Percentiles rank a stretch among this genome's conserved stretches.
These are phyloP conservation scores for Hericium coralloides DNA, from an alignment of 768 basidiomycete species.

Conservation along the genomic window DNA sequence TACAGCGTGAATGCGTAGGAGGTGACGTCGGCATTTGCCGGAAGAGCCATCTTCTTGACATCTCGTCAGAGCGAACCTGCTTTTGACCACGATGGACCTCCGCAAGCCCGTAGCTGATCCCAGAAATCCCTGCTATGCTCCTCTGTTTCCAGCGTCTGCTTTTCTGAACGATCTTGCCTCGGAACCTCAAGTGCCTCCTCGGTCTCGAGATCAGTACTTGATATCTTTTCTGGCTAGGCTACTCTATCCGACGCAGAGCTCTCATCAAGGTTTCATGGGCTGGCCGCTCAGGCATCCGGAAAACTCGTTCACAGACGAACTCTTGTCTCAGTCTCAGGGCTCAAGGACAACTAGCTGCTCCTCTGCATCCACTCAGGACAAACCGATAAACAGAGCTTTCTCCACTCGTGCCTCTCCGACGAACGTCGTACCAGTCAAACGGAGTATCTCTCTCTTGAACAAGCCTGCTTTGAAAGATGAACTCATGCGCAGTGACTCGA, in stretches of 20 bases:
- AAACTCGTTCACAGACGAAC: background rate
- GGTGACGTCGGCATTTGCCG: too few species aligned
- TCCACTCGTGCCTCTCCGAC: background rate
- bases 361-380: background rate
- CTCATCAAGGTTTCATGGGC: background rate
- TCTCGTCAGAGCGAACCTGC: background rate
- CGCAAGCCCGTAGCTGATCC: background rate
- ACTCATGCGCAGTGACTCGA: conserved; percentile 6
- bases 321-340: background rate
- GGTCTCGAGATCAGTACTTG: conserved; percentile 9
- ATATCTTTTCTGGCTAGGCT: conserved; percentile 9
- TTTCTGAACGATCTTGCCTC: conserved; percentile 3
- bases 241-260: conserved; percentile 2
- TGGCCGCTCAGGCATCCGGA: background rate
- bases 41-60: background rate
- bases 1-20: too few species aligned
- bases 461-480: background rate
- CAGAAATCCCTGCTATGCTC: conserved; percentile 7
- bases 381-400: background rate
- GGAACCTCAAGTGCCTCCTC: conserved; percentile 2
- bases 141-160: conserved; percentile 1
- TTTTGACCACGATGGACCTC: background rate
- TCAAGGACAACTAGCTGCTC: background rate
- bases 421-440: background rate
- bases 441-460: background rate